phyloP scores from a whole-genome alignment of 2,329 filamentous ascomycete species.

The Aspergillus sp. region DNA sequence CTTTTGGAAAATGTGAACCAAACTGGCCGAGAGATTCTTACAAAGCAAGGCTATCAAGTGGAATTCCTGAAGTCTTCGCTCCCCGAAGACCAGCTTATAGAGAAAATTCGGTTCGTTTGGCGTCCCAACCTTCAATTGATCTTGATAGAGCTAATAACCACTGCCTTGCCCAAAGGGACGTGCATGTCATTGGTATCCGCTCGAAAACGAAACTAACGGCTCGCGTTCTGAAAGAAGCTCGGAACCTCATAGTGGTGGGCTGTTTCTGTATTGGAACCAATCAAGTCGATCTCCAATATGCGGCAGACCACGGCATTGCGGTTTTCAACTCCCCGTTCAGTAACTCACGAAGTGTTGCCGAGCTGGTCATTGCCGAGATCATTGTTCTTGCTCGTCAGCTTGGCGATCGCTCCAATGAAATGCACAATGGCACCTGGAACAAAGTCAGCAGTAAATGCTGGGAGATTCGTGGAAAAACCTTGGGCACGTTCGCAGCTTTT shows the following conservation, averaged over 20 bases:
- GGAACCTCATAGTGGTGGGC: constrained; percentile 91
- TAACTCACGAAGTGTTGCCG: constrained; percentile 95
- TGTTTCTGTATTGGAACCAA: constrained; percentile 99
- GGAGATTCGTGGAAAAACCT: constrained; percentile 96
- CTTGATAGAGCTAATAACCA: constrained; percentile 8
- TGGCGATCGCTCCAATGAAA: constrained; percentile 86
- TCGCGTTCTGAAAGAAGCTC: constrained; percentile 80
- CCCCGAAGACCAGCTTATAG: constrained; percentile 88
- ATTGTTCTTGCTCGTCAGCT: constrained; percentile 89
- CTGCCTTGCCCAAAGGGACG: constrained; percentile 59
- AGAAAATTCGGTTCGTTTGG: constrained; percentile 78
- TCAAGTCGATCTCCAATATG: constrained; percentile 46
- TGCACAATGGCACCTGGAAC: constrained; percentile 95
- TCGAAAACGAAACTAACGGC: constrained; percentile 95
- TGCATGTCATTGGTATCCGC: constrained; percentile 96
- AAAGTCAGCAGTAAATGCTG: constrained; percentile 96
- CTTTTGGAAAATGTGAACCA: constrained; percentile 95
- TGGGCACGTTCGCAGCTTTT: constrained; percentile 56
- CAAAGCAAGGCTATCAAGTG: constrained; percentile 89
- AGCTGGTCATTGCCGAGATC: constrained; percentile 92
- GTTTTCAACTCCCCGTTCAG: constrained; percentile 99
- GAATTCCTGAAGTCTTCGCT: constrained; percentile 86
- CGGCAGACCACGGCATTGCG: constrained; percentile 66
- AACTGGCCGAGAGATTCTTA: constrained; percentile 80
- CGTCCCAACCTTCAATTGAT: not conserved